Evolutionary conservation across 129 eudicot genomes (phyloP).

Genomic region (Artemisia tridentata): DNA sequence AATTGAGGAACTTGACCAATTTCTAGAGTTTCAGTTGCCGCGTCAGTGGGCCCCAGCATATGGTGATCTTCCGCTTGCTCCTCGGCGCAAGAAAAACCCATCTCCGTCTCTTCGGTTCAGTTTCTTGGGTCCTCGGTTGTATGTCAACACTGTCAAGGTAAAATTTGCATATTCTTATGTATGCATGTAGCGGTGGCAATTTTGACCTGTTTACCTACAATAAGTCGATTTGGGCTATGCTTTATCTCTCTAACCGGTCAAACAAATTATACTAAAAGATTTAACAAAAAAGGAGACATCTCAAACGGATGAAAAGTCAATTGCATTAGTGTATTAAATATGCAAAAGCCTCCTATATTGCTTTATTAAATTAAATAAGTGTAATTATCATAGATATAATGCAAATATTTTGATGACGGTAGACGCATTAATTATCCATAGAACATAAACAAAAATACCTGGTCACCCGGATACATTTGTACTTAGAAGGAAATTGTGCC

Average conservation of each 20-base stretch:
- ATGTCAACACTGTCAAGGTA: conserved; percentile 86
- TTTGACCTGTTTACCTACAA: conserved; percentile 10
- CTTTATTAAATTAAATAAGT: not conserved
- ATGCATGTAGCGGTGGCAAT: not conserved
- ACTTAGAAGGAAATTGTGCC: not conserved
- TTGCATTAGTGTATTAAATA: not conserved
- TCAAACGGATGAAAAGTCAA: not conserved
- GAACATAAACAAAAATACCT: not conserved
- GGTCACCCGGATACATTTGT: not conserved
- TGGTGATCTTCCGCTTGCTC: conserved; percentile 86
- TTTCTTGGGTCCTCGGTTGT: conserved; percentile 83
- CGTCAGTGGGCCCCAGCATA: conserved; percentile 97
- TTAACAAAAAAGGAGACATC: not conserved
- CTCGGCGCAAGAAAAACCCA: conserved; percentile 68
- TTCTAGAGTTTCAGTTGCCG: conserved; percentile 91
- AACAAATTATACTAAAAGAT: not conserved
- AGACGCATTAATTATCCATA: not conserved
- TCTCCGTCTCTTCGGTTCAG: conserved; percentile 84
- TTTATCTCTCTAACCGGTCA: not conserved
- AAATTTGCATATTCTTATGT: conserved; percentile 11
- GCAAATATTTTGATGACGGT: not conserved
- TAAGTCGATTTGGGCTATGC: not conserved
- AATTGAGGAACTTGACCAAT: conserved; percentile 82
- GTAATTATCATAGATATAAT: not conserved
- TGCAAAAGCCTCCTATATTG: not conserved